Conservation (phyloP, 2,329 filamentous ascomycete genomes). For the Cladobotryum mycophilum region DNA sequence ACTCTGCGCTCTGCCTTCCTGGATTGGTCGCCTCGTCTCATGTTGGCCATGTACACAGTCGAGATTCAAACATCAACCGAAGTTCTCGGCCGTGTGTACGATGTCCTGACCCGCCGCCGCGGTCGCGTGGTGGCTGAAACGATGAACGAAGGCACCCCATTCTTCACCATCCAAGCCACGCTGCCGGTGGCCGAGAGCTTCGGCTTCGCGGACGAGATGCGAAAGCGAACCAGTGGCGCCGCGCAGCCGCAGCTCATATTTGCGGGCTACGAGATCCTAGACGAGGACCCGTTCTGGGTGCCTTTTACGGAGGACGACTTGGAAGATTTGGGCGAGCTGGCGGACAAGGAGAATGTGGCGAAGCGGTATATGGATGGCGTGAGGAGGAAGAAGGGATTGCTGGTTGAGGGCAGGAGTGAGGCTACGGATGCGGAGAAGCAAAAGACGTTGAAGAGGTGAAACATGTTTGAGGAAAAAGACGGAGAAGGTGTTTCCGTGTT, state of each 20-base stretch:
- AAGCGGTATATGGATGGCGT: constrained; percentile 94
- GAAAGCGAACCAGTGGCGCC: constrained; percentile 84
- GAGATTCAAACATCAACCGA: constrained; percentile 96
- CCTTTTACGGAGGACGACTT: constrained; percentile 94
- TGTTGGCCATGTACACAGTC: constrained; percentile 96
- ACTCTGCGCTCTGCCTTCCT: constrained; percentile 81
- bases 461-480: background rate
- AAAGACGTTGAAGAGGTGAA: constrained; percentile 57
- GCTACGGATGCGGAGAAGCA: constrained; percentile 91
- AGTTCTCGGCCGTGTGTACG: constrained; percentile 91
- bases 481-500: too few species aligned
- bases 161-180: constrained; percentile 86
- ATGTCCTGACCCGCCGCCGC: constrained; percentile 89
- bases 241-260: constrained; percentile 93
- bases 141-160: constrained; percentile 91
- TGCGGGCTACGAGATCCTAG: constrained; percentile 83
- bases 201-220: constrained; percentile 92
- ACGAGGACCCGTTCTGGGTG: constrained; percentile 97
- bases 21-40: constrained; percentile 91
- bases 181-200: constrained; percentile 93
- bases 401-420: constrained; percentile 71
- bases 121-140: constrained; percentile 84
- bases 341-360: constrained; percentile 90
- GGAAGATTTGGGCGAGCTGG: constrained; percentile 90
- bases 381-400: constrained; percentile 75